Conservation (phyloP, 306 rosid genomes). For the Castanopsis chinensis region DNA sequence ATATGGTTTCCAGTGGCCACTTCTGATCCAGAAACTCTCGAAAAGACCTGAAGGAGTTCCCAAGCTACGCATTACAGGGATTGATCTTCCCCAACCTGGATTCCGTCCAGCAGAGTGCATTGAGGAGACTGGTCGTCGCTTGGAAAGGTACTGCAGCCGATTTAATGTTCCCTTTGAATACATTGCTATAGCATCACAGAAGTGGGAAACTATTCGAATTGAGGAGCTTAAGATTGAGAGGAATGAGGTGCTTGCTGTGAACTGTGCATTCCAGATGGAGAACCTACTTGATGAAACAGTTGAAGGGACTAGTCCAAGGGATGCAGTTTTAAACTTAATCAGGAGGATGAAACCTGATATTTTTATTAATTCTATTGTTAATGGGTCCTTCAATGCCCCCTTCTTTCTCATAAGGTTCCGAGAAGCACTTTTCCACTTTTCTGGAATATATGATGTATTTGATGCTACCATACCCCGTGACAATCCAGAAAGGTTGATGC, state of each 20-base stretch:
- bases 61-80: conserved; percentile 59
- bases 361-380: not conserved
- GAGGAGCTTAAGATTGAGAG: conserved; percentile 1
- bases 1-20: conserved; percentile 80
- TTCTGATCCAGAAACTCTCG: conserved; percentile 51
- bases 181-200: conserved; percentile 20
- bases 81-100: conserved; percentile 73
- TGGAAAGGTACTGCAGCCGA: conserved; percentile 40
- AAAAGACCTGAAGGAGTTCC: conserved; percentile 42
- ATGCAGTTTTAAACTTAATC: not conserved
- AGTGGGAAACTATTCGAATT: not conserved
- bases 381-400: not conserved
- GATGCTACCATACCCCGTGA: not conserved
- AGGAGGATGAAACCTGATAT: not conserved
- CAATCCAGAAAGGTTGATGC: not conserved
- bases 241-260: not conserved
- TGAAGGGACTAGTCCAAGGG: not conserved
- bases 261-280: not conserved
- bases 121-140: conserved; percentile 71
- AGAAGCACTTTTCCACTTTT: not conserved
- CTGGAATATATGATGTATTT: not conserved
- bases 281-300: not conserved
- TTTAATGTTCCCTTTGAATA: conserved; percentile 71
- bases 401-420: not conserved
- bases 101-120: conserved; percentile 68